Conservation (phyloP, 2,329 filamentous ascomycete species). For the Didymella segeticola region DNA sequence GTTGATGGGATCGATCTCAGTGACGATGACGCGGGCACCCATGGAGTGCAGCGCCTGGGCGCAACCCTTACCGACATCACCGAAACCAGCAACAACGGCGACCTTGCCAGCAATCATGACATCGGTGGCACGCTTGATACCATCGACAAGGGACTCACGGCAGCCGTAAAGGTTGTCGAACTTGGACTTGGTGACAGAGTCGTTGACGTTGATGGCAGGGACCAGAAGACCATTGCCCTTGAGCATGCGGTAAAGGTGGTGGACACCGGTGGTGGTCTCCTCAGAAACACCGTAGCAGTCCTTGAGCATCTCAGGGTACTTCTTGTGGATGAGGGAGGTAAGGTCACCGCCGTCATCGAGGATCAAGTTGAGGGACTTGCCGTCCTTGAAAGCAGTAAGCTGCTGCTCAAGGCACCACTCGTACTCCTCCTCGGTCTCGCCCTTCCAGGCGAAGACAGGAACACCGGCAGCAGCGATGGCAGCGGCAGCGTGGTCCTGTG, state of each 20-base stretch:
- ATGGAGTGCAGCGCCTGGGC: slow-evolving; percentile 94
- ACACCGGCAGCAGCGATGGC: slow-evolving; percentile 94
- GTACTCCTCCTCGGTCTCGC: slow-evolving; percentile 99
- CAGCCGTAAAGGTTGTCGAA: slow-evolving; percentile 99
- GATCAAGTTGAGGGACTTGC: slow-evolving; percentile 96
- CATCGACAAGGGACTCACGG: slow-evolving; percentile 97
- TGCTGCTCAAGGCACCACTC: slow-evolving; percentile 99
- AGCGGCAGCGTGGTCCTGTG: slow-evolving; percentile 96
- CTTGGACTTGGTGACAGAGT: slow-evolving; percentile 99
- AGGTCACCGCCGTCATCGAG: slow-evolving; percentile 98
- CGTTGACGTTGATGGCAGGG: slow-evolving; percentile 98
- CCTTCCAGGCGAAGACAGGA: slow-evolving; percentile 84
- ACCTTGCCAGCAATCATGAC: slow-evolving; percentile 99
- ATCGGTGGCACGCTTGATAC: slow-evolving; percentile 99
- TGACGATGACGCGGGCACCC: slow-evolving; percentile 95
- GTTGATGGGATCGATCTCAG: slow-evolving; percentile 99
- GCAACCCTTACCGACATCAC: slow-evolving; percentile 99
- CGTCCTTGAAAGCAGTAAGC: slow-evolving; percentile 94
- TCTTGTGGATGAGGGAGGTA: slow-evolving; percentile 93
- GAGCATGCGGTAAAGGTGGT: slow-evolving; percentile 99
- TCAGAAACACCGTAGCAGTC: slow-evolving; percentile 98
- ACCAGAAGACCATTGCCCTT: slow-evolving; percentile 79
- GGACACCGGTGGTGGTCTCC: slow-evolving; percentile 99
- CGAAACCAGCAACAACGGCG: slow-evolving; percentile 95
- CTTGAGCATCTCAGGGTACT: slow-evolving; percentile 98